Evolutionary conservation across 1,139 yeast species (phyloP).

Genomic region (Hanseniaspora gamundiae): DNA sequence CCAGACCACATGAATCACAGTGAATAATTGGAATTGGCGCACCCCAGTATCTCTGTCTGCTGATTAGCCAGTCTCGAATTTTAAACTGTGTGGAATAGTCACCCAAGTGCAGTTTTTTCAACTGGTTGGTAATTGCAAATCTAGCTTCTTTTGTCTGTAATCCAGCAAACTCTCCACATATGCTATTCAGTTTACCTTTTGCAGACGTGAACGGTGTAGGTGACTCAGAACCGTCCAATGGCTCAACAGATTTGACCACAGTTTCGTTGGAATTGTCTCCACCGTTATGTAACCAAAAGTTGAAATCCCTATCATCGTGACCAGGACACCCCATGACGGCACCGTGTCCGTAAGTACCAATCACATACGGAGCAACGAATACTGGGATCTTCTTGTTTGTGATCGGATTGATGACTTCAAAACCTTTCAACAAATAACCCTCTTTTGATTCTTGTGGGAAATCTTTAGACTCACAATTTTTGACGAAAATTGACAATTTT

Average conservation of each 20-base stretch:
- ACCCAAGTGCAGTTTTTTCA: constrained; percentile 35
- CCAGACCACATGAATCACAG: constrained; percentile 74
- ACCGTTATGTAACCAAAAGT: constrained; percentile 45
- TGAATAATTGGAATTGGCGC: constrained; percentile 94
- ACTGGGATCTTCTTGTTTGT: constrained; percentile 42
- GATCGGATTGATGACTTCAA: constrained; percentile 54
- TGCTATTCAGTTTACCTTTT: constrained; percentile 40
- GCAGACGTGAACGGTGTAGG: constrained; percentile 37
- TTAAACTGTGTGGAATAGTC: constrained; percentile 40
- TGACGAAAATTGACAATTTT: constrained; percentile 36
- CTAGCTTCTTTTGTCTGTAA: constrained; percentile 41
- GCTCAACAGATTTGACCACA: constrained; percentile 4
- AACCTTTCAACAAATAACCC: constrained; percentile 42
- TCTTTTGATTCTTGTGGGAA: constrained; percentile 33
- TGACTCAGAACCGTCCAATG: neutral
- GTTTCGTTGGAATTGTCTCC: neutral
- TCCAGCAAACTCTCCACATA: constrained; percentile 36
- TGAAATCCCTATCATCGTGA: constrained; percentile 74
- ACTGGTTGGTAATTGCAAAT: constrained; percentile 30
- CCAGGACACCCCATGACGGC: constrained; percentile 99
- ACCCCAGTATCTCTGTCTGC: constrained; percentile 96
- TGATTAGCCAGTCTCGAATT: constrained; percentile 85
- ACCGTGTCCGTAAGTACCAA: constrained; percentile 73
- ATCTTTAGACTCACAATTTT: constrained; percentile 21
- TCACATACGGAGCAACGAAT: constrained; percentile 82